phyloP scores from a whole-genome alignment of 306 rosid species.

The Benincasa hispida region DNA sequence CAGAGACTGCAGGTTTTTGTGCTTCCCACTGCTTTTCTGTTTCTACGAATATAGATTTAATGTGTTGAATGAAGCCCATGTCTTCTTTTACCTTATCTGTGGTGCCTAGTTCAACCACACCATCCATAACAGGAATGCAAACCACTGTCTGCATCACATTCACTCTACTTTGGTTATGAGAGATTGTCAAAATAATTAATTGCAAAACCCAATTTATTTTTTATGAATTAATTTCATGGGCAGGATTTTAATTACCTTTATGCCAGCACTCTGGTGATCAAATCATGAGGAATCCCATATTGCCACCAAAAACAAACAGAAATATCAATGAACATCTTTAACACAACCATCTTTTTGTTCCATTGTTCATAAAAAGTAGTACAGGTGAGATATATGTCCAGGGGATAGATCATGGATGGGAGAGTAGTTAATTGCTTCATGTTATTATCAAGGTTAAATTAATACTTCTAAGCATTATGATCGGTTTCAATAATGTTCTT shows the following conservation, averaged over 20 bases:
- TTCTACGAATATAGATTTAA: conserved; percentile 52
- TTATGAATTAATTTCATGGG: neutral
- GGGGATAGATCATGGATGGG: neutral
- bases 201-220: no score
- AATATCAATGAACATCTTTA: neutral
- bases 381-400: no score
- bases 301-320: neutral
- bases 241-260: conserved; percentile 38
- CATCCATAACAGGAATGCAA: conserved; percentile 79
- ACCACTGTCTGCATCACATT: conserved; percentile 55
- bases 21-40: conserved; percentile 34
- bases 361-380: no score
- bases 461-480: no score
- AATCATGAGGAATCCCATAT: neutral
- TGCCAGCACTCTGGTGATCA: conserved; percentile 65
- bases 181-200: neutral
- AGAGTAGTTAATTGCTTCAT: neutral
- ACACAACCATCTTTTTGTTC: no score
- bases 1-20: conserved; percentile 76
- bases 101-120: conserved; percentile 88
- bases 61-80: conserved; percentile 46
- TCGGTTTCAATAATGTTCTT: no score
- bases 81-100: conserved; percentile 77
- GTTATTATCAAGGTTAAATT: no score
- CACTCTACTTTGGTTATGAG: no score